A percentile compares a stretch with the other conserved stretches of the same genome.
Conservation (phyloP, 176 grass and related monocot species). For the Avena sativa region DNA sequence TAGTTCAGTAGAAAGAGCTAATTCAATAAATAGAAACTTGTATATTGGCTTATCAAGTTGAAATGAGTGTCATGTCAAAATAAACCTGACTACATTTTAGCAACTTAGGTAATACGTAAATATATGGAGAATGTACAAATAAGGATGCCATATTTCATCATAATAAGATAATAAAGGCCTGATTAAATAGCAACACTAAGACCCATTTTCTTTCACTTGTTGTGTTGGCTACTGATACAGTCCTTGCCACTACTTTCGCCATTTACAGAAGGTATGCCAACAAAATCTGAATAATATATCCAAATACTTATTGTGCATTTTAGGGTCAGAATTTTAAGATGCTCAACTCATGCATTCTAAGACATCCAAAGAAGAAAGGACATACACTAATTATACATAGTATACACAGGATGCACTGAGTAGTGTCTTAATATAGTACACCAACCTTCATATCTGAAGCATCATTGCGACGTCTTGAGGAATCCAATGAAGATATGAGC, state of each 20-base stretch:
- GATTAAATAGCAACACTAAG: conserved; percentile 8
- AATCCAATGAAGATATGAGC: conserved; percentile 86
- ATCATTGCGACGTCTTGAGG: conserved; percentile 80
- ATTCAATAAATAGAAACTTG: not conserved
- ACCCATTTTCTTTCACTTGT: not conserved
- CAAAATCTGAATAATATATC: not conserved
- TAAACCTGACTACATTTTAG: conserved; percentile 4
- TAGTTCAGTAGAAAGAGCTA: conserved; percentile 16
- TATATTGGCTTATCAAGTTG: not conserved
- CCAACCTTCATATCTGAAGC: conserved; percentile 91
- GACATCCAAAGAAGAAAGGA: not conserved
- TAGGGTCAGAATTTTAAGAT: not conserved
- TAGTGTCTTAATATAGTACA: conserved; percentile 10
- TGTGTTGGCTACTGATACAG: not conserved
- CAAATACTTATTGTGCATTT: not conserved
- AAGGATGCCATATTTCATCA: conserved; percentile 2
- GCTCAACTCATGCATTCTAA: not conserved
- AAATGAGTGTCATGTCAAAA: not conserved
- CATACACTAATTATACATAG: not conserved
- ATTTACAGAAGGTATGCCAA: not conserved
- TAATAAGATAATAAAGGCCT: not conserved
- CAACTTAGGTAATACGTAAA: not conserved
- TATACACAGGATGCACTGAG: conserved; percentile 12
- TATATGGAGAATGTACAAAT: not conserved
- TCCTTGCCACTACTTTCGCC: not conserved